Percentiles rank a stretch among this genome's conserved stretches.
Conservation (phyloP, 2,329 filamentous ascomycete species). For the Rhinocladiella mackenziei region DNA sequence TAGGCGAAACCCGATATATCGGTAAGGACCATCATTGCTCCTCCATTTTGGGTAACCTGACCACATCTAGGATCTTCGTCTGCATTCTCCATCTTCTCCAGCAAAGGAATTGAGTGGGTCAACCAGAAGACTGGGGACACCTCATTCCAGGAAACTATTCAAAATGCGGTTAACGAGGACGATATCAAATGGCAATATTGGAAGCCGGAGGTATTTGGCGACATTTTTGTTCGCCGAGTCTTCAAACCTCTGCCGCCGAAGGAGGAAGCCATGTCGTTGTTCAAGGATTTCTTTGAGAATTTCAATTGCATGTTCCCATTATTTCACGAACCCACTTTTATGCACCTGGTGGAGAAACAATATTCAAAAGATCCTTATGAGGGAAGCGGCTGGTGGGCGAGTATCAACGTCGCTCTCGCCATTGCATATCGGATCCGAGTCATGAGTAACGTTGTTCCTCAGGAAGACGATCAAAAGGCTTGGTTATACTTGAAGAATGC, state of each 20-base stretch:
- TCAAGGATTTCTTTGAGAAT: slow-evolving; percentile 95
- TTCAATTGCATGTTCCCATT: slow-evolving; percentile 99
- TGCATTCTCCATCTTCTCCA: slow-evolving; percentile 97
- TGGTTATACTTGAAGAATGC: slow-evolving; percentile 97
- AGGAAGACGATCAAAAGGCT: slow-evolving; percentile 88
- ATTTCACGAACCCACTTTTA: slow-evolving; percentile 96
- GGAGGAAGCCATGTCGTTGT: slow-evolving; percentile 77
- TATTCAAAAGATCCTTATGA: slow-evolving; percentile 91
- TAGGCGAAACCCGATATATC: slow-evolving; percentile 92
- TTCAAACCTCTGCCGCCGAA: slow-evolving; percentile 81
- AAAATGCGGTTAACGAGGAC: slow-evolving; percentile 66
- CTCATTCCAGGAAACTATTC: slow-evolving; percentile 93
- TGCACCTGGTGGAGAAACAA: slow-evolving; percentile 91
- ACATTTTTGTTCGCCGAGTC: slow-evolving; percentile 80
- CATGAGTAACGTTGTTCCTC: slow-evolving; percentile 88
- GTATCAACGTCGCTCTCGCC: slow-evolving; percentile 88
- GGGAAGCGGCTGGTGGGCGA: slow-evolving; percentile 97
- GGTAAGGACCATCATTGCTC: slow-evolving; percentile 52
- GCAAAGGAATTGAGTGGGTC: slow-evolving; percentile 97
- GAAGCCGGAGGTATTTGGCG: slow-evolving; percentile 95
- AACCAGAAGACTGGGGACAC: slow-evolving; percentile 95
- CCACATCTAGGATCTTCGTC: slow-evolving; percentile 73
- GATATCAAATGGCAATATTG: slow-evolving; percentile 96
- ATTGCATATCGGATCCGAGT: slow-evolving; percentile 88
- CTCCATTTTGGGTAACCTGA: slow-evolving; percentile 26